These are phyloP conservation scores for Sporobolomyces phaffii DNA, from an alignment of 768 basidiomycete genomes.

Conservation along the genomic window DNA sequence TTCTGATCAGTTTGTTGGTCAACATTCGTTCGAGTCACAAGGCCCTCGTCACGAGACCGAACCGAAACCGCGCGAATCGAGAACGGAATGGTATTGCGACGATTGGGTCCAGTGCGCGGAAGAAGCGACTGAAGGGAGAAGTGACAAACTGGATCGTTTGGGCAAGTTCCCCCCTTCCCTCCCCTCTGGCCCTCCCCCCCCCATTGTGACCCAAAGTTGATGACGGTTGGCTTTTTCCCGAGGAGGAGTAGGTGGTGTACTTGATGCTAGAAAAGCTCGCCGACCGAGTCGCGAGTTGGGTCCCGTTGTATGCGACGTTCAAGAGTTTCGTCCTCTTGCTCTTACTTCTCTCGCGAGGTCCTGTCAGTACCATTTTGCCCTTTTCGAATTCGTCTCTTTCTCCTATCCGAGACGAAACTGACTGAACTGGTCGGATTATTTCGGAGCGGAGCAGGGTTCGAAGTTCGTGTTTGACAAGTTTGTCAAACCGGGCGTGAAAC, in stretches of 20 bases:
- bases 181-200: background rate
- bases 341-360: constrained; percentile 19
- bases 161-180: background rate
- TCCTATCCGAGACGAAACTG: background rate
- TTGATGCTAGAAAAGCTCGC: constrained; percentile 1
- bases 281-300: constrained; percentile 3
- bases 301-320: constrained; percentile 26
- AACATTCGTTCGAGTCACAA: constrained; percentile 14
- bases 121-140: constrained; percentile 9
- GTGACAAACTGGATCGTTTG: constrained; percentile 23
- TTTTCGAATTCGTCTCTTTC: background rate
- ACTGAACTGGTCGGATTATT: too few species aligned
- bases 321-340: constrained; percentile 12
- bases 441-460: constrained; percentile 21
- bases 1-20: background rate
- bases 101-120: too few species aligned
- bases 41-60: background rate
- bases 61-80: too few species aligned
- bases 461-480: constrained; percentile 18
- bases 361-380: background rate
- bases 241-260: constrained; percentile 1
- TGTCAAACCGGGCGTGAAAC: constrained; percentile 18
- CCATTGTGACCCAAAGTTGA: too few species aligned
- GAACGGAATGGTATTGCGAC: too few species aligned
- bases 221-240: too few species aligned